phyloP scores from a whole-genome alignment of 805 yeast species.

The Yarrowia osloensis region DNA sequence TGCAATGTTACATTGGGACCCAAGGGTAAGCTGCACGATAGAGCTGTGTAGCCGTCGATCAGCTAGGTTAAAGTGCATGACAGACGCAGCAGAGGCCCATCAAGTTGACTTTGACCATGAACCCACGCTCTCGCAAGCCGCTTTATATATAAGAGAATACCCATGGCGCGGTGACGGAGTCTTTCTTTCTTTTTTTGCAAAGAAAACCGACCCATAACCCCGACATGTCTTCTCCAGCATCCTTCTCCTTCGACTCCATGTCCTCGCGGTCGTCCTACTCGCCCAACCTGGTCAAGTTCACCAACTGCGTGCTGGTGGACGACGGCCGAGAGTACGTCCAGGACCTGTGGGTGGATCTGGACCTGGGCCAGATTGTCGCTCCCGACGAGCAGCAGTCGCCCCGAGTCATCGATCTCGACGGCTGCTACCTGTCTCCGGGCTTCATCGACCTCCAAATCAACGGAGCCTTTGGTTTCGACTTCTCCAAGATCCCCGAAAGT shows the following conservation, averaged over 20 bases:
- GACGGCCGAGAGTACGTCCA: constrained; percentile 36
- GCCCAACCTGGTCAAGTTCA: constrained; percentile 12
- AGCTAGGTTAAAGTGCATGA: neutral
- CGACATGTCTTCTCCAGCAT: constrained; percentile 7
- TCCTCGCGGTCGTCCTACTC: constrained; percentile 14
- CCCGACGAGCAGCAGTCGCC: constrained; percentile 29
- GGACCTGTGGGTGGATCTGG: constrained; percentile 50
- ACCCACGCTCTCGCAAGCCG: neutral
- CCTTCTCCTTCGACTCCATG: constrained; percentile 19
- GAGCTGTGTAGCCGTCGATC: neutral
- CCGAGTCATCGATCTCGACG: constrained; percentile 50
- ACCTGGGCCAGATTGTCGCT: constrained; percentile 47
- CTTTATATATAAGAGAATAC: neutral
- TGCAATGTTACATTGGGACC: constrained; percentile 4
- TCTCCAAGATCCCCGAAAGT: constrained; percentile 44
- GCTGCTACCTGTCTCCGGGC: constrained; percentile 55
- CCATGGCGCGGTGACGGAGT: neutral
- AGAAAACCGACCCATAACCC: neutral
- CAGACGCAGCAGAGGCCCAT: neutral
- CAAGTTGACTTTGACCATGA: neutral
- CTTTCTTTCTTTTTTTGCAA: neutral
- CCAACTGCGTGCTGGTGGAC: constrained; percentile 4
- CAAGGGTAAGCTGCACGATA: neutral
- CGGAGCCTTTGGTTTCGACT: constrained; percentile 60
- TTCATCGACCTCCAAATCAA: constrained; percentile 60